Evolutionary conservation across 345 rosid species (phyloP).

Genomic region (Eucalyptus virginea): DNA sequence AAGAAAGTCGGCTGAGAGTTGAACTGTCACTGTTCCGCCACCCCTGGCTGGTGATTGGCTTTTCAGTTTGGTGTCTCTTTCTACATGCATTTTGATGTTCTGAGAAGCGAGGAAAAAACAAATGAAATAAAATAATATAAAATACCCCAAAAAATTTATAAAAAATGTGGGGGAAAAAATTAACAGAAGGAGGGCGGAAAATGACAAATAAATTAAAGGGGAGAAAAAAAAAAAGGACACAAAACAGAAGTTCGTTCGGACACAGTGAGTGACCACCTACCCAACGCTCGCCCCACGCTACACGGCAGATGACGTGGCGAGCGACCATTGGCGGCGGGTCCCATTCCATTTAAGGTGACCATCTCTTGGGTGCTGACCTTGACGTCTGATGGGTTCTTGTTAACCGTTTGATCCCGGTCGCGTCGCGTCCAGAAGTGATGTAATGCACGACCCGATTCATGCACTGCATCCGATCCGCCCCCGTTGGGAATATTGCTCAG

Average conservation of each 20-base stretch:
- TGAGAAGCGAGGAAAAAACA: neutral
- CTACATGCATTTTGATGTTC: neutral
- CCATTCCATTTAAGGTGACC: neutral
- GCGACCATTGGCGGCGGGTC: neutral
- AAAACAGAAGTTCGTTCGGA: neutral
- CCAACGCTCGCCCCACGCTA: neutral
- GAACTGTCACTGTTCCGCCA: conserved; percentile 20
- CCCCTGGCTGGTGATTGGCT: neutral
- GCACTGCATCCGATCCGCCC: neutral
- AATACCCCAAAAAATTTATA: neutral
- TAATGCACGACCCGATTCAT: neutral
- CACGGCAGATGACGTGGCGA: neutral
- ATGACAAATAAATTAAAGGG: neutral
- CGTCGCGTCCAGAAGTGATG: neutral
- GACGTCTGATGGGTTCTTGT: neutral
- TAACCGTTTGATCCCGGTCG: conserved; percentile 17
- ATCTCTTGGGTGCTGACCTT: neutral
- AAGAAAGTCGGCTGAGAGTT: conserved; percentile 24
- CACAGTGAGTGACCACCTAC: neutral
- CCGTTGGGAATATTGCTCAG: neutral
- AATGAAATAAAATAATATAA: neutral
- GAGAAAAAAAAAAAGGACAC: neutral
- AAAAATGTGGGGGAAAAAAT: neutral
- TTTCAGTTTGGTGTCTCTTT: neutral
- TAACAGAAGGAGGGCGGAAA: neutral